Conservation (phyloP, 2,329 filamentous ascomycete genomes). For the Fusarium sp. region DNA sequence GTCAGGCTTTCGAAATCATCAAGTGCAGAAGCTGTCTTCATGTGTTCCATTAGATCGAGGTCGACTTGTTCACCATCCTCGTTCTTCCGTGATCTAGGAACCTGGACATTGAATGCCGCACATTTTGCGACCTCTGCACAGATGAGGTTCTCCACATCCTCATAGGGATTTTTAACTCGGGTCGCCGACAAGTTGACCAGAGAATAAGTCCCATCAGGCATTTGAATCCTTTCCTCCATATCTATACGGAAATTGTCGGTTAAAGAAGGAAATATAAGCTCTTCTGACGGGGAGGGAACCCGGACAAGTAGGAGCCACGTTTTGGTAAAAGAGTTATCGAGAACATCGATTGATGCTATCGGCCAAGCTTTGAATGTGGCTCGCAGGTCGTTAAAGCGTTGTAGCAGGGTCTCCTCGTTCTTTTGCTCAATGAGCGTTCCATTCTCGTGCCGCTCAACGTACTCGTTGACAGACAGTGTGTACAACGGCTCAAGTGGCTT, state of each 20-base stretch:
- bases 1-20: conserved; percentile 34
- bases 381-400: conserved; percentile 44
- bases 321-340: conserved; percentile 47
- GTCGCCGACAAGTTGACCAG: conserved; percentile 45
- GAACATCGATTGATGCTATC: conserved; percentile 48
- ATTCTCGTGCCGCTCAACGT: conserved; percentile 47
- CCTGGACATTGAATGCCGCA: conserved; percentile 53
- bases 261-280: conserved; percentile 44
- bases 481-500: conserved; percentile 26
- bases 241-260: conserved; percentile 49
- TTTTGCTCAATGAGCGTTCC: conserved; percentile 52
- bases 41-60: conserved; percentile 70
- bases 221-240: conserved; percentile 40
- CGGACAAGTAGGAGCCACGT: conserved; percentile 52
- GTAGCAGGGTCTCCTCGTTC: conserved; percentile 48
- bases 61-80: conserved; percentile 42
- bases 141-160: conserved; percentile 24
- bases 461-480: conserved; percentile 45
- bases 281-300: conserved; percentile 34
- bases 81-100: conserved; percentile 48
- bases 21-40: conserved; percentile 68
- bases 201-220: conserved; percentile 39
- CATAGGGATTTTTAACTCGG: conserved; percentile 51
- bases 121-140: conserved; percentile 31
- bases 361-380: conserved; percentile 47